A percentile compares a stretch with the other conserved stretches of the same genome.
These are phyloP conservation scores for Ogataea trehaloabstinens DNA, from an alignment of 805 yeast genomes.

Conservation along the genomic window DNA sequence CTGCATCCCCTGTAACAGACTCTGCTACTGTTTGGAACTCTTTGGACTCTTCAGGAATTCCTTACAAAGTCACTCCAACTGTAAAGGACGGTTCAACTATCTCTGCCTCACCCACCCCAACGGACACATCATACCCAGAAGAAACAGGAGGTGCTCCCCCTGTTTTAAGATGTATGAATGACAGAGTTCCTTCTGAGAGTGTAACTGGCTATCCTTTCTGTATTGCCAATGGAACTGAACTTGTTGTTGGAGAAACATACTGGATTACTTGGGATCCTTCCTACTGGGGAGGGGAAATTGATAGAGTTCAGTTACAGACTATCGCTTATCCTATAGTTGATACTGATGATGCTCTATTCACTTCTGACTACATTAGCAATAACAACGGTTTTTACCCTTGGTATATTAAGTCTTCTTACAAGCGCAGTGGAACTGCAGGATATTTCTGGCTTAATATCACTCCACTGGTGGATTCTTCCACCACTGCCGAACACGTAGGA, in stretches of 20 bases:
- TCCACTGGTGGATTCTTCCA: conserved; percentile 35
- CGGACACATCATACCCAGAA: conserved; percentile 32
- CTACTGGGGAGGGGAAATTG: conserved; percentile 40
- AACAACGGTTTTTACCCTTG: conserved; percentile 41
- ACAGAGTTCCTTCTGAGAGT: conserved; percentile 29
- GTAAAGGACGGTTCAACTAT: conserved; percentile 33
- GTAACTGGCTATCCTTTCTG: conserved; percentile 41
- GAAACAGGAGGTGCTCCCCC: conserved; percentile 42
- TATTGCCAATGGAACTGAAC: conserved; percentile 41
- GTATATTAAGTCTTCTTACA: conserved; percentile 30
- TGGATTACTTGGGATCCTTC: conserved; percentile 50
- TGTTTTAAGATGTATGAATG: conserved; percentile 41
- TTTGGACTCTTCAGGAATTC: conserved; percentile 43
- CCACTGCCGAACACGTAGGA: conserved; percentile 38
- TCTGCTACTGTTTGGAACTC: conserved; percentile 43
- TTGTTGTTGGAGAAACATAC: conserved; percentile 46
- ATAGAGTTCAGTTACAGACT: conserved; percentile 33
- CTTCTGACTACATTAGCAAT: conserved; percentile 34
- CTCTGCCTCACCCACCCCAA: conserved; percentile 43
- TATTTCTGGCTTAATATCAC: conserved; percentile 38
- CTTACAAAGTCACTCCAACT: conserved; percentile 41
- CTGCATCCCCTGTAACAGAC: conserved; percentile 37
- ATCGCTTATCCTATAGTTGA: conserved; percentile 36
- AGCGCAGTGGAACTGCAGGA: conserved; percentile 26
- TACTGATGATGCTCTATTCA: conserved; percentile 32